Conservation (phyloP, 2,329 filamentous ascomycete genomes). For the Ustilaginoidea virens region DNA sequence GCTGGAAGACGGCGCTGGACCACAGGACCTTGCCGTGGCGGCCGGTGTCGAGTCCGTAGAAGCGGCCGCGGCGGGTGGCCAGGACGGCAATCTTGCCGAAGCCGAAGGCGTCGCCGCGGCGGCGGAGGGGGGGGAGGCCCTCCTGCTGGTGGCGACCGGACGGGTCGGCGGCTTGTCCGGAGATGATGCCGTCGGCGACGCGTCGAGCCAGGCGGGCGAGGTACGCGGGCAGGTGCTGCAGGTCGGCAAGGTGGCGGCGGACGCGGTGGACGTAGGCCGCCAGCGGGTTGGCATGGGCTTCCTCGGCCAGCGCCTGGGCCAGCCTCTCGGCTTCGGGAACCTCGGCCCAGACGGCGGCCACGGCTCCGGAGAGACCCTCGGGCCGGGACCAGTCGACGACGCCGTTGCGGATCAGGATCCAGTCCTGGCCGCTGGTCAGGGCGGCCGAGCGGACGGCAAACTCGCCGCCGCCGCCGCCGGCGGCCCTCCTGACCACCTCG, state of each 20-base stretch:
- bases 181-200: constrained; percentile 48
- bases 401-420: constrained; percentile 73
- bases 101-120: constrained; percentile 72
- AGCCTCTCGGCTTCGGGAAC: constrained; percentile 58
- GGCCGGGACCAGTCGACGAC: constrained; percentile 64
- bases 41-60: constrained; percentile 68
- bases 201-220: constrained; percentile 53
- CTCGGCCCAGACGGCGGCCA: constrained; percentile 69
- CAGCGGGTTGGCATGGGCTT: constrained; percentile 67
- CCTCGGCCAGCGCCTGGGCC: constrained; percentile 67
- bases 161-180: too few relatives aligned
- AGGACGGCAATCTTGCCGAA: constrained; percentile 76
- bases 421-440: constrained; percentile 53
- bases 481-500: constrained; percentile 63
- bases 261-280: constrained; percentile 81
- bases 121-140: too few relatives aligned
- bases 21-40: constrained; percentile 61
- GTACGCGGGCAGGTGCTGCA: constrained; percentile 62
- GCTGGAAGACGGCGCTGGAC: constrained; percentile 49
- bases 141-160: too few relatives aligned
- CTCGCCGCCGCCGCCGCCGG: constrained; percentile 38
- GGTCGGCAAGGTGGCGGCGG: constrained; percentile 63
- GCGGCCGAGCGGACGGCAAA: constrained; percentile 69
- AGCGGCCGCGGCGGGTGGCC: constrained; percentile 61
- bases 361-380: constrained; percentile 68